Evolutionary conservation across 768 basidiomycete genomes (phyloP), one percentile per base, ranked within the genome.

Genomic region (Lentinus brumalis): DNA sequence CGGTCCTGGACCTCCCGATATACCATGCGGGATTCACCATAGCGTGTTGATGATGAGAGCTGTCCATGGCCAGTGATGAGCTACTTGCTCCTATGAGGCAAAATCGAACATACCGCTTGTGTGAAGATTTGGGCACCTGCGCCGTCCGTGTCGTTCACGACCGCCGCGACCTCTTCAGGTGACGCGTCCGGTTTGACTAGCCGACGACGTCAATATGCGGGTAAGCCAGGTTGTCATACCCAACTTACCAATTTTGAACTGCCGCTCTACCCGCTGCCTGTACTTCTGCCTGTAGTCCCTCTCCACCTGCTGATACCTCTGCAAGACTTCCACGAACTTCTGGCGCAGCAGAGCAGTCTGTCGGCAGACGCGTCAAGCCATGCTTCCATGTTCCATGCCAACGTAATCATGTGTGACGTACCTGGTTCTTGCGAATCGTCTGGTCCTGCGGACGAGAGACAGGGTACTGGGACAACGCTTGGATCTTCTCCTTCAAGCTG

Each of bases 151-250:
- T 93, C 89, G 67, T 95, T 88, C 38, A 95, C 88, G n/a, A 91
- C 94, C 15, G 91, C 87, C 53, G 81, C 78, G 62, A 98, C 79
- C 75, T 98, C 96, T 57, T 96, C 93, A 2, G 88, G 88, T 0
- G 94, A 86, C 5, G 96, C 96, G 74, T 96, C 87, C 50, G 94
- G 95, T 77, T 97, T 97, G 57, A 95, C 94, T 92, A 62, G 0
- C 53, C 35, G 35, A 35, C 35, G 3, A 29, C 14, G 46, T 35
- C 38, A 40, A 49, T 42, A 7, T 63, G 30, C 52, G 15, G 44
- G 0, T 45, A 15, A 30, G 4, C 47, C 26, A 12, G 29, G 16
- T 11, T 30, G 44, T 11, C 41, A 3, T 15, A 45, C 14, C 14
- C 16, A 16, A 3, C 83, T 12, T 46, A 88, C 91, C 91, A 62